Conservation (phyloP, 2,329 filamentous ascomycete species). For the Pseudogymnoascus sp. region DNA sequence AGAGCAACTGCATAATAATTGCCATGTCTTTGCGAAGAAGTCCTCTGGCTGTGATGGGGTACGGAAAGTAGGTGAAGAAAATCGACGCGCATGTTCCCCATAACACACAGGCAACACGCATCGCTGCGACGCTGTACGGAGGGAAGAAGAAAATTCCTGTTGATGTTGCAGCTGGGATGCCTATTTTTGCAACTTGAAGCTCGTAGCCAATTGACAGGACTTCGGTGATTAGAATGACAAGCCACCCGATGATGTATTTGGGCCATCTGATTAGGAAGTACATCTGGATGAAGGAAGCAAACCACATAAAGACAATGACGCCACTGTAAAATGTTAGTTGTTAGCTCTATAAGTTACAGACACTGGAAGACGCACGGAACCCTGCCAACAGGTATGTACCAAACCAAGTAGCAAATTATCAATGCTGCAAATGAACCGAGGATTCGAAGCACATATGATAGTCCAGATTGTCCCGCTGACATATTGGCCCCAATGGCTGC, state of each 20-base stretch:
- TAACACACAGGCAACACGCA: constrained; percentile 58
- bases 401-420: constrained; percentile 6
- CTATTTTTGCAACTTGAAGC: constrained; percentile 59
- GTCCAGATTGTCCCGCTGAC: constrained; percentile 7
- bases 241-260: constrained; percentile 7
- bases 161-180: constrained; percentile 41
- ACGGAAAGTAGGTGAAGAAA: constrained; percentile 69
- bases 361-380: background rate
- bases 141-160: constrained; percentile 60
- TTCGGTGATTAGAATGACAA: constrained; percentile 36
- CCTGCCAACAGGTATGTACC: constrained; percentile 7
- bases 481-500: constrained; percentile 10
- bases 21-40: constrained; percentile 59
- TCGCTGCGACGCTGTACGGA: constrained; percentile 60
- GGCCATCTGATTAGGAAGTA: constrained; percentile 5
- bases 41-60: constrained; percentile 61
- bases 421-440: constrained; percentile 4
- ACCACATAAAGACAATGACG: constrained; percentile 10
- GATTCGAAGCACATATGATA: constrained; percentile 8
- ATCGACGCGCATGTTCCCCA: constrained; percentile 62
- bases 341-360: background rate
- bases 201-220: constrained; percentile 62
- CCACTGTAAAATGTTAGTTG: constrained; percentile 3
- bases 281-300: constrained; percentile 7
- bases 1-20: constrained; percentile 59